Evolutionary conservation across 495 filamentous ascomycete species (phyloP).

Genomic region (Penicillium coffeae): DNA sequence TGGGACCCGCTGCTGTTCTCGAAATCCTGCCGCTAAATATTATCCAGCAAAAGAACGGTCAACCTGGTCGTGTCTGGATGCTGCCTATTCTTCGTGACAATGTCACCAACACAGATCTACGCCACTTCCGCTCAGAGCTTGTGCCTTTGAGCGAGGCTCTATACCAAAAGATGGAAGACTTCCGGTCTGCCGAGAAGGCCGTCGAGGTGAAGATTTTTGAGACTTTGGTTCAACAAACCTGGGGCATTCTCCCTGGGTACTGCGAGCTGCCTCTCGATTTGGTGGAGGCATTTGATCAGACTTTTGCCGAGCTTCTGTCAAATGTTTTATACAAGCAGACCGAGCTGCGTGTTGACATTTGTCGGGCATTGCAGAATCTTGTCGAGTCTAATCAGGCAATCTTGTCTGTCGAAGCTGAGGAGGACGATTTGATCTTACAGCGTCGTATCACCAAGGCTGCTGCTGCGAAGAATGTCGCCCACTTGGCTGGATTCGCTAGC

Average conservation of each 20-base stretch:
- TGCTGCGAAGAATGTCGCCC: slow-evolving; percentile 71
- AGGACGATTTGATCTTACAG: slow-evolving; percentile 67
- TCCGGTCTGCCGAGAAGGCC: slow-evolving; percentile 73
- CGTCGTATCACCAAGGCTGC: slow-evolving; percentile 67
- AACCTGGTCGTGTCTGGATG: slow-evolving; percentile 90
- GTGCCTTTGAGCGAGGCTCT: slow-evolving; percentile 85
- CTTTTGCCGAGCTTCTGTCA: slow-evolving; percentile 85
- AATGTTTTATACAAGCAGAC: slow-evolving; percentile 91
- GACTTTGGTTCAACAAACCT: slow-evolving; percentile 91
- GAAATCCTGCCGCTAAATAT: slow-evolving; percentile 82
- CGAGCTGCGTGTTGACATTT: slow-evolving; percentile 80
- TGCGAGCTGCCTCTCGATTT: slow-evolving; percentile 88
- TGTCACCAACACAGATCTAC: slow-evolving; percentile 77
- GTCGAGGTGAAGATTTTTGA: slow-evolving; percentile 97
- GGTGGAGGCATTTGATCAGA: slow-evolving; percentile 70
- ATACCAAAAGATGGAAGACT: slow-evolving; percentile 82
- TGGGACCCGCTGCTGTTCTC: slow-evolving; percentile 82
- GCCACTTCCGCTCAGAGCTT: slow-evolving; percentile 79
- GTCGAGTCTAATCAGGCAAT: slow-evolving; percentile 89
- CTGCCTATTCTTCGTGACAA: slow-evolving; percentile 83
- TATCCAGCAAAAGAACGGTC: slow-evolving; percentile 63
- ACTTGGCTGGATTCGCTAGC: slow-evolving; percentile 72
- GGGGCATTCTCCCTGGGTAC: slow-evolving; percentile 92
- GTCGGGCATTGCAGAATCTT: slow-evolving; percentile 75
- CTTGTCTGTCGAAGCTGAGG: slow-evolving; percentile 51